Conservation (phyloP, 2,329 filamentous ascomycete genomes). For the Leptographium flavum region DNA sequence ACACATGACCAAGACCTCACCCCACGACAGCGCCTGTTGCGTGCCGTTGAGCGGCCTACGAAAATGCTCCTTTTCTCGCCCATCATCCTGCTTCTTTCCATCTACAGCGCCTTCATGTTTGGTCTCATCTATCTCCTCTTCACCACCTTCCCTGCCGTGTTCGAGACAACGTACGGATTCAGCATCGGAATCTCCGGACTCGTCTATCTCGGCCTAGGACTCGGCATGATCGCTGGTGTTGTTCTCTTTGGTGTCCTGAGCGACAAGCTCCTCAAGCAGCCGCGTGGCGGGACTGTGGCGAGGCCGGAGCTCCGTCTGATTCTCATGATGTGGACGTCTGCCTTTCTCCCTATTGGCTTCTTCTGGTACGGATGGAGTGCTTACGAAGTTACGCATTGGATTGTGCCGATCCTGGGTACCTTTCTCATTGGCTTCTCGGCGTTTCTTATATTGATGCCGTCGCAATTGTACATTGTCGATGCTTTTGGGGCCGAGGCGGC, state of each 20-base stretch:
- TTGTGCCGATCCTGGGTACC: slow-evolving; percentile 17
- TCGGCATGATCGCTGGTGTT: slow-evolving; percentile 15
- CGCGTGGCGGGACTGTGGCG: slow-evolving; percentile 18
- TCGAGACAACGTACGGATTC: slow-evolving; percentile 32
- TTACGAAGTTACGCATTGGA: slow-evolving; percentile 18
- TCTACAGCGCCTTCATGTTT: slow-evolving; percentile 37
- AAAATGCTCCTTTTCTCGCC: slow-evolving; percentile 36
- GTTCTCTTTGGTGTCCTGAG: slow-evolving; percentile 17
- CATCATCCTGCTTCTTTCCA: slow-evolving; percentile 29
- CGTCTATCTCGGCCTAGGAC: slow-evolving; percentile 30
- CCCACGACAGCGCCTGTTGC: too few relatives aligned
- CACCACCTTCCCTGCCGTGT: slow-evolving; percentile 34
- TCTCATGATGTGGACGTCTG: slow-evolving; percentile 14
- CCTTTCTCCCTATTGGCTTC: slow-evolving; percentile 18
- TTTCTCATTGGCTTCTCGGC: slow-evolving; percentile 18
- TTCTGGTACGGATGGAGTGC: slow-evolving; percentile 23
- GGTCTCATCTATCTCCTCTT: slow-evolving; percentile 38
- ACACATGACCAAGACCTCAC: too few relatives aligned
- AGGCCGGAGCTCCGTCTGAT: slow-evolving; percentile 21
- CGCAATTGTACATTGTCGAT: slow-evolving; percentile 43
- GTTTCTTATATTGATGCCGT: slow-evolving; percentile 18
- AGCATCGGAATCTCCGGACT: slow-evolving; percentile 28
- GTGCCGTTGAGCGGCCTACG: slow-evolving; percentile 33
- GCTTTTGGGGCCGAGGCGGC: slow-evolving; percentile 41
- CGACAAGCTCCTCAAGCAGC: slow-evolving; percentile 23